phyloP scores from a whole-genome alignment of 116 monocot genomes.

The Iris pallida region DNA sequence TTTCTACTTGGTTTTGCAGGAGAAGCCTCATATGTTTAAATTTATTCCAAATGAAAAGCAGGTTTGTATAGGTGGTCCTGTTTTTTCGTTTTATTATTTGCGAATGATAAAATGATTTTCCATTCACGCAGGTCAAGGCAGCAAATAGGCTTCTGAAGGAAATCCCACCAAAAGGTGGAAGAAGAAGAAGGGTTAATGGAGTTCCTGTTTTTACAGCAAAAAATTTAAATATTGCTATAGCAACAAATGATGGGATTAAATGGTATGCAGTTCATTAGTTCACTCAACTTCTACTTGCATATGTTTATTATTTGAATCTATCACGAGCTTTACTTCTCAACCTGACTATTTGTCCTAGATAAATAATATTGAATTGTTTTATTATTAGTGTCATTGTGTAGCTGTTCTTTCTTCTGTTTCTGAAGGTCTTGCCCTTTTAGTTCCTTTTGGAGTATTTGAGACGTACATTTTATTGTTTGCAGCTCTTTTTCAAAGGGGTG shows the following conservation, averaged over 20 bases:
- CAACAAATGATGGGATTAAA: constrained; percentile 86
- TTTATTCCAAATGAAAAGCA: constrained; percentile 92
- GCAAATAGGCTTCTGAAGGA: constrained; percentile 76
- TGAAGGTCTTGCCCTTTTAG: too few relatives aligned
- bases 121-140: constrained; percentile 61
- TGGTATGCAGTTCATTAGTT: constrained; percentile 44
- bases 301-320: too few relatives aligned
- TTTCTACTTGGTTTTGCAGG: constrained; percentile 46
- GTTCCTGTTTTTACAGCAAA: constrained; percentile 94
- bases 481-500: too few relatives aligned
- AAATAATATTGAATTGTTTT: too few relatives aligned
- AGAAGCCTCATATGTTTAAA: constrained; percentile 85
- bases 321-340: too few relatives aligned
- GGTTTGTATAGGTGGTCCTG: constrained; percentile 23
- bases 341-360: too few relatives aligned
- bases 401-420: too few relatives aligned
- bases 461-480: too few relatives aligned
- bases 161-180: constrained; percentile 36
- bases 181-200: constrained; percentile 64
- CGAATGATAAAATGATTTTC: constrained; percentile 5
- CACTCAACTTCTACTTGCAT: too few relatives aligned
- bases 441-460: too few relatives aligned
- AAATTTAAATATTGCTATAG: constrained; percentile 93
- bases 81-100: neutral
- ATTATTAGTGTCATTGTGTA: too few relatives aligned